Percentiles rank a stretch among this genome's conserved stretches.
Evolutionary conservation across 441 rosid genomes (phyloP).

Genomic region (Biscutella laevigata): DNA sequence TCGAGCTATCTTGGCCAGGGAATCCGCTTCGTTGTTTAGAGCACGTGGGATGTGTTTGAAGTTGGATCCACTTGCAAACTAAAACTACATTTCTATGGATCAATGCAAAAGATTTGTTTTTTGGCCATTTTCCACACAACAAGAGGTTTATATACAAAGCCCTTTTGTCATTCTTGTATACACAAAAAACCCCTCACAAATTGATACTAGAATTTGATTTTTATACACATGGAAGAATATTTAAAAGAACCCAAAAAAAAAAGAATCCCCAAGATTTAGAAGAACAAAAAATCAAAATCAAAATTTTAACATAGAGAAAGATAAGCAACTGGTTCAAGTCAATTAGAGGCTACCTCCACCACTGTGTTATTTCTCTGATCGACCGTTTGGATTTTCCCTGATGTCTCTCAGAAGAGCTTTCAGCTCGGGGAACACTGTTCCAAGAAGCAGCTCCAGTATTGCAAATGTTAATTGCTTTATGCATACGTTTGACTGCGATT

Average conservation of each 20-base stretch:
- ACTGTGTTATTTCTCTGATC: constrained; percentile 13
- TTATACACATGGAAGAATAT: constrained; percentile 24
- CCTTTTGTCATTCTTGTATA: constrained; percentile 16
- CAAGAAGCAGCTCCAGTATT: constrained; percentile 50
- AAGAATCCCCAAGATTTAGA: constrained; percentile 1
- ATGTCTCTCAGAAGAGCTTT: constrained; percentile 50
- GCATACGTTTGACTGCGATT: constrained; percentile 65
- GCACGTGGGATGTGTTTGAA: too few species aligned
- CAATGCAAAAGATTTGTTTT: too few species aligned
- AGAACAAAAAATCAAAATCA: background rate
- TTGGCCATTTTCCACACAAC: background rate
- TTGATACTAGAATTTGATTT: constrained; percentile 9
- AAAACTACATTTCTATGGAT: background rate
- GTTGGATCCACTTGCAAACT: too few species aligned
- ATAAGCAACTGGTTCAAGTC: constrained; percentile 18
- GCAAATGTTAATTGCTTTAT: constrained; percentile 73
- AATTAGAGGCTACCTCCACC: constrained; percentile 18
- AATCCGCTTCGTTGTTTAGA: too few species aligned
- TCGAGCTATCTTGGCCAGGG: too few species aligned
- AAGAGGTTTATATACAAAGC: constrained; percentile 20
- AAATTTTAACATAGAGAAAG: constrained; percentile 13
- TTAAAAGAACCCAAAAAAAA: constrained; percentile 5
- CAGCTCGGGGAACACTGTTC: constrained; percentile 77
- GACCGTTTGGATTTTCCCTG: constrained; percentile 33
- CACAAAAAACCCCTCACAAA: constrained; percentile 17